A percentile compares a stretch with the other conserved stretches of the same genome.
Conservation (phyloP, 164 flowering plant genomes). For the Umbilicus rupestris region DNA sequence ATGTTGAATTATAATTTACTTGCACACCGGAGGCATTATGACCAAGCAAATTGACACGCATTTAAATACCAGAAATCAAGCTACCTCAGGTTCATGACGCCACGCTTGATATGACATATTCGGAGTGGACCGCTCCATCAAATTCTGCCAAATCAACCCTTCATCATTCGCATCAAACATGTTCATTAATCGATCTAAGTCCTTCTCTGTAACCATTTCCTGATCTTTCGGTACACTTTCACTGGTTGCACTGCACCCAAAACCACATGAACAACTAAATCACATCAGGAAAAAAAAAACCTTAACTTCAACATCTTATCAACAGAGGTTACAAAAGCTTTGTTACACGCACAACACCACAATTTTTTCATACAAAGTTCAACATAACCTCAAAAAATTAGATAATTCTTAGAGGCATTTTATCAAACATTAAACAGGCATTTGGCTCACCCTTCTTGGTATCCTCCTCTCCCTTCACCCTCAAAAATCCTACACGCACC, state of each 20-base stretch:
- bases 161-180: conserved; percentile 55
- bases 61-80: not conserved
- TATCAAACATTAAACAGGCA: not conserved
- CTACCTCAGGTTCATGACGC: conserved; percentile 91
- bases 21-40: not conserved
- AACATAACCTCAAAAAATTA: not conserved
- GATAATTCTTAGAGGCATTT: not conserved
- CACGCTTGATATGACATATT: conserved; percentile 86
- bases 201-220: conserved; percentile 55
- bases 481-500: not conserved
- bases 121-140: conserved; percentile 83
- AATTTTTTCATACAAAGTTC: not conserved
- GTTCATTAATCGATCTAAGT: conserved; percentile 61
- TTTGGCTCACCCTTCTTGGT: not conserved
- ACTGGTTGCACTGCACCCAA: conserved; percentile 17
- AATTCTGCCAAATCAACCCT: conserved; percentile 63
- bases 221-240: conserved; percentile 21
- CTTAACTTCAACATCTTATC: too few species aligned
- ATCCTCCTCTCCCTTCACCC: not conserved
- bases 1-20: too few species aligned
- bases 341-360: not conserved
- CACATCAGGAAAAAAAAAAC: too few species aligned
- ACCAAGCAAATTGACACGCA: not conserved
- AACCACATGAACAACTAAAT: not conserved
- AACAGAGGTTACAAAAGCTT: too few species aligned